Percentiles rank a stretch among this genome's conserved stretches.
Evolutionary conservation across 306 rosid genomes (phyloP).

Genomic region (Medicago lupulina): DNA sequence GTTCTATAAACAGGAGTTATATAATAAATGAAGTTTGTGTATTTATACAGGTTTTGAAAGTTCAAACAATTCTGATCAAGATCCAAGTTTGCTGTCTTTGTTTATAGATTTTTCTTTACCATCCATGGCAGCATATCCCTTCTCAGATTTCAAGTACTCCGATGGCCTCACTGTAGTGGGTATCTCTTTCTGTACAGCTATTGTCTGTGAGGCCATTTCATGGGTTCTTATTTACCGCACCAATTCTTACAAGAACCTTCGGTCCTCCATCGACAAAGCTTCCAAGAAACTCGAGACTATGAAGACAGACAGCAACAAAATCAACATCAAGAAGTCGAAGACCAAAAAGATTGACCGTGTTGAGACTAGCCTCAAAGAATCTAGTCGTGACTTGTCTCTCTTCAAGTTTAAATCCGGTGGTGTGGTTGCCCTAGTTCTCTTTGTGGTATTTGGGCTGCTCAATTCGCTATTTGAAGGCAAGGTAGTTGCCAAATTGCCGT

Average conservation of each 20-base stretch:
- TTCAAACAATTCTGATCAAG: constrained; percentile 34
- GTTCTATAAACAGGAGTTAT: background rate
- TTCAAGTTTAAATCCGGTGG: constrained; percentile 99
- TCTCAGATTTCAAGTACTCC: constrained; percentile 75
- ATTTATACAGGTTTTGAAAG: constrained; percentile 37
- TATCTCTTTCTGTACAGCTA: constrained; percentile 91
- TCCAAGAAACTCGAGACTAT: constrained; percentile 97
- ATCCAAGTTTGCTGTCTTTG: constrained; percentile 20
- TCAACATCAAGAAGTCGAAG: constrained; percentile 77
- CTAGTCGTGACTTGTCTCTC: constrained; percentile 90
- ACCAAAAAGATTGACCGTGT: constrained; percentile 98
- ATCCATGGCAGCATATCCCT: constrained; percentile 58
- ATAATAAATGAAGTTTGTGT: background rate
- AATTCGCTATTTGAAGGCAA: constrained; percentile 95
- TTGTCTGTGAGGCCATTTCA: constrained; percentile 93
- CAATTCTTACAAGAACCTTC: constrained; percentile 92
- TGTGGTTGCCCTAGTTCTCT: constrained; percentile 95
- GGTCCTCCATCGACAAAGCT: constrained; percentile 95
- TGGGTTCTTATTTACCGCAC: constrained; percentile 96
- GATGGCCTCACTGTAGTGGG: constrained; percentile 88
- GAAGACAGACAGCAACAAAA: constrained; percentile 77
- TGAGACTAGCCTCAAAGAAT: constrained; percentile 94
- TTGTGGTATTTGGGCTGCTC: constrained; percentile 88
- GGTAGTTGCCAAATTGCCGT: constrained; percentile 87
- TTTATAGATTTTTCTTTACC: constrained; percentile 17